Evolutionary conservation across 2,329 filamentous ascomycete species (phyloP), one percentile per base, ranked within the genome.

Genomic region (Fusarium veterinarium): DNA sequence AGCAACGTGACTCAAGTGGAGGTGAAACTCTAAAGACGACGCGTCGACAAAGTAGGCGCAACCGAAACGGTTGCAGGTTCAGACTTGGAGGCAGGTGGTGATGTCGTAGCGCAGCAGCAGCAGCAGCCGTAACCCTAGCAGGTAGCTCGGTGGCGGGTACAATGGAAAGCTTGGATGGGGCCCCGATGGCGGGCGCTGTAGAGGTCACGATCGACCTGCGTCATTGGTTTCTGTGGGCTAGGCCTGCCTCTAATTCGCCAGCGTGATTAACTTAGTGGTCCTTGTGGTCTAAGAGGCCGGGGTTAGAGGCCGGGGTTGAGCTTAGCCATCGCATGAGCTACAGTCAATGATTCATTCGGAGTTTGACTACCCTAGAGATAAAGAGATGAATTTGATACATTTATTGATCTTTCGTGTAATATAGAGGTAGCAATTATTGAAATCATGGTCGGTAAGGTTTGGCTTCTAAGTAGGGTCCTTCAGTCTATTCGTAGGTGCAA

Each of bases 151-250:
- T 69, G 66, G 58, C 66, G 64, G 52, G 56, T 52, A 67, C 56
- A 64, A 48, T 42, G 48, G 57, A 68, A 67, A 40, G 64, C 67
- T 74, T 65, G 60, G 52, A 60, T 58, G 46, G 46, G 28, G 46
- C 33, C 28, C 46, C 55, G 45, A 61, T 46, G 46, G 60, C 60
- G 60, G 60, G 60, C 55, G 55, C 58, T 55, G 60, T 2, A 38
- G 41, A 74, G 64, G 71, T 76, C 73, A 76, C 66, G 41, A 17
- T 41, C 20, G 45, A 46, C 66, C 69, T 76, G 75, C 75, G 75
- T 76, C 75, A 76, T 76, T 71, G 59, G 60, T 60, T 65, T 64
- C 42, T 45, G 37, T 31, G 52, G 38, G 57, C 41, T 38, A 30
- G 16, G 8, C 12, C 20, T 33, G 35, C 20, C 23, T 68, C 60